Percentiles rank a stretch among this genome's conserved stretches.
These are phyloP conservation scores for Lyophyllum semitale DNA, from an alignment of 768 basidiomycete species.

Conservation along the genomic window DNA sequence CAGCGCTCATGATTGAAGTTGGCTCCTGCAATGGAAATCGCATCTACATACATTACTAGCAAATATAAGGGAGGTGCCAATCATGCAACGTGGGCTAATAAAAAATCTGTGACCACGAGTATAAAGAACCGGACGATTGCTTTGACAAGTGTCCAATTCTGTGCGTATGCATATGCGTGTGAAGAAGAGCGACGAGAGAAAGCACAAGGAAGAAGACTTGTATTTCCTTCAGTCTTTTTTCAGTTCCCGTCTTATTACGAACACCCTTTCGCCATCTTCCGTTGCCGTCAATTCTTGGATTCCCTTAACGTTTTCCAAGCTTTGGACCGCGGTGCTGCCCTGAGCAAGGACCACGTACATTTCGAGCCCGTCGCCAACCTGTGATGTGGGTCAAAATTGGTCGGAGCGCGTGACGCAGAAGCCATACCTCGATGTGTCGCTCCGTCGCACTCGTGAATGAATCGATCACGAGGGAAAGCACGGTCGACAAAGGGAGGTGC, in stretches of 20 bases:
- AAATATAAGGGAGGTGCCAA: too few species aligned
- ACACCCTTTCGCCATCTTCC: slow-evolving; percentile 72
- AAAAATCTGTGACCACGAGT: neutral
- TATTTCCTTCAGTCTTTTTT: slow-evolving; percentile 69
- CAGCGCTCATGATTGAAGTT: too few species aligned
- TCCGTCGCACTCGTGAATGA: slow-evolving; percentile 97
- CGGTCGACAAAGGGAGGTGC: slow-evolving; percentile 79
- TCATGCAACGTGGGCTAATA: neutral
- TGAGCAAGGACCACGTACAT: slow-evolving; percentile 84
- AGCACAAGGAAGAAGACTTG: slow-evolving; percentile 4
- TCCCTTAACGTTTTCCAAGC: slow-evolving; percentile 54
- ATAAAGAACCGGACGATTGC: neutral
- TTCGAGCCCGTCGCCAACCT: slow-evolving; percentile 96
- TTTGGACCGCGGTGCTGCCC: slow-evolving; percentile 57
- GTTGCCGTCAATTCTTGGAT: slow-evolving; percentile 64
- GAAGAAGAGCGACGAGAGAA: slow-evolving; percentile 10
- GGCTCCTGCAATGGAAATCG: too few species aligned
- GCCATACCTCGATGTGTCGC: slow-evolving; percentile 89
- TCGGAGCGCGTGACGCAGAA: slow-evolving; percentile 13
- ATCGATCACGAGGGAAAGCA: slow-evolving; percentile 88
- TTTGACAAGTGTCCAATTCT: slow-evolving; percentile 18
- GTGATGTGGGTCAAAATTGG: slow-evolving; percentile 13
- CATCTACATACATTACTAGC: slow-evolving; percentile 12
- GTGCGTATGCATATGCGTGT: slow-evolving; percentile 17
- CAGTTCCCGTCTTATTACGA: slow-evolving; percentile 73